Evolutionary conservation across 495 filamentous ascomycete species (phyloP).

Genomic region (Hypoxylon crocopeplum): DNA sequence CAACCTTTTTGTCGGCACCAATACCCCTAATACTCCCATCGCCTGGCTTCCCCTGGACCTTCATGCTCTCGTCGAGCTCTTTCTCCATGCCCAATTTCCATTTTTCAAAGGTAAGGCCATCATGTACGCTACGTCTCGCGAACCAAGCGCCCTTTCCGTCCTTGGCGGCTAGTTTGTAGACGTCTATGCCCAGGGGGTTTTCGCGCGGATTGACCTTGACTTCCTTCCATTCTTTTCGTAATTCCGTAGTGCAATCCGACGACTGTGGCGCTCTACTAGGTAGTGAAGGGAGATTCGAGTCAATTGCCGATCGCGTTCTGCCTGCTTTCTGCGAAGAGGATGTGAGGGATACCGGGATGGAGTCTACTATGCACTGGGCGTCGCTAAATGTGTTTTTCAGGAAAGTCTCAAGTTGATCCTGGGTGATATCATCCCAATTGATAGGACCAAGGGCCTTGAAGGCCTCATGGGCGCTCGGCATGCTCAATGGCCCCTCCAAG

Average conservation of each 20-base stretch:
- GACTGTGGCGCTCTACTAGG: slow-evolving; percentile 32
- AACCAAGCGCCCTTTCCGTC: slow-evolving; percentile 93
- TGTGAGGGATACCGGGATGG: slow-evolving; percentile 60
- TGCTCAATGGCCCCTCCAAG: slow-evolving; percentile 34
- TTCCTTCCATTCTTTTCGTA: slow-evolving; percentile 88
- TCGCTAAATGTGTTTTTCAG: slow-evolving; percentile 64
- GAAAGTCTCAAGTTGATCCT: slow-evolving; percentile 62
- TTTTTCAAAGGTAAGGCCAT: slow-evolving; percentile 69
- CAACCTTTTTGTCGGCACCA: slow-evolving; percentile 77
- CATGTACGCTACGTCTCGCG: slow-evolving; percentile 82
- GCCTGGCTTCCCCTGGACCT: slow-evolving; percentile 64
- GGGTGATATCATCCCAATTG: slow-evolving; percentile 67
- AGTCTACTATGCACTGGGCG: slow-evolving; percentile 75
- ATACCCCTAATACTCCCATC: slow-evolving; percentile 81
- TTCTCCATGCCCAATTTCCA: slow-evolving; percentile 65
- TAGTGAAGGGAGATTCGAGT: slow-evolving; percentile 35
- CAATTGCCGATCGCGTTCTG: slow-evolving; percentile 42
- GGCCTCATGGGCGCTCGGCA: slow-evolving; percentile 73
- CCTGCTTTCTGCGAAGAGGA: slow-evolving; percentile 31
- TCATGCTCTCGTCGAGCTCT: slow-evolving; percentile 70
- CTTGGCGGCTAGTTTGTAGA: slow-evolving; percentile 80
- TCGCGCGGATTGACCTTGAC: slow-evolving; percentile 72
- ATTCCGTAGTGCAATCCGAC: slow-evolving; percentile 31
- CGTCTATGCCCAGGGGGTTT: slow-evolving; percentile 75
- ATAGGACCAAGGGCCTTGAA: slow-evolving; percentile 76